phyloP scores from a whole-genome alignment of 371 early-diverging fungal genomes.

The Dichotomocladium elegans region DNA sequence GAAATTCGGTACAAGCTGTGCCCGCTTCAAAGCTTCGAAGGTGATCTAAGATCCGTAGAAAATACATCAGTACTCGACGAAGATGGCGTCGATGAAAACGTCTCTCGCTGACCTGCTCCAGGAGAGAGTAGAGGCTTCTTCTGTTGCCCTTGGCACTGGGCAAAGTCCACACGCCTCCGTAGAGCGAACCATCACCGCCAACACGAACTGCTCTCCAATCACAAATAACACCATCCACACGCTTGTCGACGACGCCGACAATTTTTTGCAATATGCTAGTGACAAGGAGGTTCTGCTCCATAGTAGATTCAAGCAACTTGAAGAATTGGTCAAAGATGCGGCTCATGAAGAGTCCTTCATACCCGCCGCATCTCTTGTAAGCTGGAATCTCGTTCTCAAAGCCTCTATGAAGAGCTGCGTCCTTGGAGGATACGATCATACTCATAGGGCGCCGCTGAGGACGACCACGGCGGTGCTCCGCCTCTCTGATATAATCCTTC shows the following conservation, averaged over 20 bases:
- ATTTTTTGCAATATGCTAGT: slow-evolving; percentile 49
- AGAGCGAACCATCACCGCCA: slow-evolving; percentile 38
- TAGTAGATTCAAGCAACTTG: slow-evolving; percentile 38
- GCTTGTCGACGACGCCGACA: slow-evolving; percentile 42
- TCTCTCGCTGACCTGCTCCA: slow-evolving; percentile 29
- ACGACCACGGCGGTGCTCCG: slow-evolving; percentile 39
- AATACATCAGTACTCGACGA: neutral
- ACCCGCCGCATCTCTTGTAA: slow-evolving; percentile 20
- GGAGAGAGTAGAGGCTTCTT: slow-evolving; percentile 37
- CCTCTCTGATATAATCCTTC: slow-evolving; percentile 34
- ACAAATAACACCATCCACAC: slow-evolving; percentile 48
- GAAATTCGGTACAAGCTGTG: slow-evolving; percentile 49
- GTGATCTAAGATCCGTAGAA: slow-evolving; percentile 18
- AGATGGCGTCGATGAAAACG: too few relatives aligned
- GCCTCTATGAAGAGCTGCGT: slow-evolving; percentile 2
- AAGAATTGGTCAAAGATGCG: slow-evolving; percentile 44
- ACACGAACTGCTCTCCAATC: slow-evolving; percentile 47
- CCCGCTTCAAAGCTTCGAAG: slow-evolving; percentile 47
- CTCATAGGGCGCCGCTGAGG: slow-evolving; percentile 32
- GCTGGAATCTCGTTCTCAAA: neutral
- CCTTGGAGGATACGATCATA: slow-evolving; percentile 19
- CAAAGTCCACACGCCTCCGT: slow-evolving; percentile 46
- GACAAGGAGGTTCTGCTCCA: slow-evolving; percentile 45
- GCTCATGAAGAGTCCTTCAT: slow-evolving; percentile 44
- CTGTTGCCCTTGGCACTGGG: slow-evolving; percentile 34